Percentiles rank a stretch among this genome's conserved stretches.
These are phyloP conservation scores for Triticum dicoccoides DNA, from an alignment of 176 grass and related monocot species.

Conservation along the genomic window DNA sequence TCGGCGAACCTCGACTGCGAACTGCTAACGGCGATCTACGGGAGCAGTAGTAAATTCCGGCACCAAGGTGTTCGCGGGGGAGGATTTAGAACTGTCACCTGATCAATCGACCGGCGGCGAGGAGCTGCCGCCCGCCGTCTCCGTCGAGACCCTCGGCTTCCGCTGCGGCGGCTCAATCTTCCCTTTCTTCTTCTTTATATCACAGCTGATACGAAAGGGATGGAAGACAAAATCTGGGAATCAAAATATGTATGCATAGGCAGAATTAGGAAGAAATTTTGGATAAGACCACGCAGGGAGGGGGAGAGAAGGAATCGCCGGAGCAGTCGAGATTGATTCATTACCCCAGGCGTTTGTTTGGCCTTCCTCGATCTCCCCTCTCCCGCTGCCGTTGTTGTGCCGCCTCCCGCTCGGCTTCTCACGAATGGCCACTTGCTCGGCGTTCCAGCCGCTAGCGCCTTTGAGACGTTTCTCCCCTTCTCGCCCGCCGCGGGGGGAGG, in stretches of 20 bases:
- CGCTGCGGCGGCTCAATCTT: not conserved
- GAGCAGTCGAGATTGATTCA: not conserved
- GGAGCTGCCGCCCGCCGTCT: not conserved
- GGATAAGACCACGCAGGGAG: not conserved
- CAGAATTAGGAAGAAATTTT: not conserved
- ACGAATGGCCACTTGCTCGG: not conserved
- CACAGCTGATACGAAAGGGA: not conserved
- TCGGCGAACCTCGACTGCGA: not conserved
- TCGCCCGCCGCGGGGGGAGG: not conserved
- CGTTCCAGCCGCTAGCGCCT: not conserved
- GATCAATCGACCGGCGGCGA: not conserved
- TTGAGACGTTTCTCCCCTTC: constrained; percentile 5
- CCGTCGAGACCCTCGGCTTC: not conserved
- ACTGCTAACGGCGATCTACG: not conserved
- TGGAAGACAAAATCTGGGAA: too few relatives aligned
- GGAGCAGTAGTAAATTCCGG: not conserved
- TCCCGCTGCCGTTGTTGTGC: too few relatives aligned
- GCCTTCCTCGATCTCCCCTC: not conserved
- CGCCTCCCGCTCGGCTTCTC: not conserved
- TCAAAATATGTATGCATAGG: not conserved
- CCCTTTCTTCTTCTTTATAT: not conserved
- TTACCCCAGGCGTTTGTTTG: not conserved
- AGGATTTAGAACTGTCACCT: not conserved
- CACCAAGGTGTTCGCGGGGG: not conserved
- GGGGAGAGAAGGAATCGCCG: not conserved